phyloP scores from a whole-genome alignment of 192 early-diverging fungal genomes.

The Gorgonomyces haynaldii region DNA sequence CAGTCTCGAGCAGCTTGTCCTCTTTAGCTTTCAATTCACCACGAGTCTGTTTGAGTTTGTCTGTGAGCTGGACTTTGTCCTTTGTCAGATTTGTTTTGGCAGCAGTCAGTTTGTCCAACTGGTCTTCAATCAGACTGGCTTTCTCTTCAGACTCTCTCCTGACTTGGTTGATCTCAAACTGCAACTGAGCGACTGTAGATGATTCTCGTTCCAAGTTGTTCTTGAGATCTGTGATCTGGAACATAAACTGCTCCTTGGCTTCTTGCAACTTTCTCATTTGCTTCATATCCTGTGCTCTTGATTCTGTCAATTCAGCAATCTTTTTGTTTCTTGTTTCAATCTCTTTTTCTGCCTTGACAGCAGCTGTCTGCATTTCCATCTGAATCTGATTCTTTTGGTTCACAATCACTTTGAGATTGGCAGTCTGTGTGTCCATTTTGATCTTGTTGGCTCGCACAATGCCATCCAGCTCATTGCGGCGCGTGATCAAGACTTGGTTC shows the following conservation, averaged over 20 bases:
- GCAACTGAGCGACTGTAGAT: slow-evolving; percentile 29
- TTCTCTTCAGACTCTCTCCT: slow-evolving; percentile 35
- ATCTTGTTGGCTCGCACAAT: slow-evolving; percentile 17
- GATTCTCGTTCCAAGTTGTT: slow-evolving; percentile 38
- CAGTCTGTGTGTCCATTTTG: slow-evolving; percentile 33
- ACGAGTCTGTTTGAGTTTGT: slow-evolving; percentile 28
- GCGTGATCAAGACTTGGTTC: neutral
- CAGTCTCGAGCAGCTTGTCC: slow-evolving; percentile 26
- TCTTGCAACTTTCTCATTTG: slow-evolving; percentile 31
- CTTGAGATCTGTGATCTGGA: slow-evolving; percentile 45
- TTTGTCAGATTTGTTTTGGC: slow-evolving; percentile 29
- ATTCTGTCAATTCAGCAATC: slow-evolving; percentile 26
- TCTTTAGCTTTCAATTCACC: slow-evolving; percentile 27
- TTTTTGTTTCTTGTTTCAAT: slow-evolving; percentile 20
- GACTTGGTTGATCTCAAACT: slow-evolving; percentile 35
- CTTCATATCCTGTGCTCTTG: slow-evolving; percentile 25
- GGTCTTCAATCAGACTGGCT: slow-evolving; percentile 23
- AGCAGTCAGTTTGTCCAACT: slow-evolving; percentile 33
- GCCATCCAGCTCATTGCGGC: slow-evolving; percentile 12
- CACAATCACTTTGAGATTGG: slow-evolving; percentile 24
- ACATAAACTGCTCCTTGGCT: slow-evolving; percentile 45
- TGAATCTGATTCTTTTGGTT: slow-evolving; percentile 31
- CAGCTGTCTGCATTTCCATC: slow-evolving; percentile 17
- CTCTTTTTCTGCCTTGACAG: slow-evolving; percentile 32
- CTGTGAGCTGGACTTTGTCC: slow-evolving; percentile 37